phyloP scores from a whole-genome alignment of 1,139 yeast species.

The Geotrichum candidum region DNA sequence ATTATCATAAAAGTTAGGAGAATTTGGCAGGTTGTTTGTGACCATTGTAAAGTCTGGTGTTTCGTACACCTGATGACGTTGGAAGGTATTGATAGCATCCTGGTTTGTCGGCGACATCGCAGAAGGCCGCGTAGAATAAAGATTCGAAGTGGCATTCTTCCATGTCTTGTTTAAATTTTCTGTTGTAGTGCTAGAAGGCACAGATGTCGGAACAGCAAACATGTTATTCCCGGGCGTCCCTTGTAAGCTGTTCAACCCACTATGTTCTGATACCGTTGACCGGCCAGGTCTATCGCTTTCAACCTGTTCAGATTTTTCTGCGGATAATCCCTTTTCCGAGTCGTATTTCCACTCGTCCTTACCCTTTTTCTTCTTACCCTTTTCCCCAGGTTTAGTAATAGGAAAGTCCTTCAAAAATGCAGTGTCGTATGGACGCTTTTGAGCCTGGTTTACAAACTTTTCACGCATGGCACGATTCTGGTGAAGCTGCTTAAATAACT shows the following conservation, averaged over 20 bases:
- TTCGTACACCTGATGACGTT: not conserved
- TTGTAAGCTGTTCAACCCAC: not conserved
- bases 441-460: constrained; percentile 24
- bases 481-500: constrained; percentile 31
- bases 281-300: not conserved
- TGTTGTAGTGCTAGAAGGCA: not conserved
- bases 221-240: not conserved
- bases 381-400: not conserved
- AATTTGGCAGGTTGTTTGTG: constrained; percentile 32
- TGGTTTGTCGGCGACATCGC: not conserved
- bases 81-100: not conserved
- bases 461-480: constrained; percentile 29
- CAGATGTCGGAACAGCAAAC: not conserved
- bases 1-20: constrained; percentile 27
- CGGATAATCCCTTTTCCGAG: not conserved
- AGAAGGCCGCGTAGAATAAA: not conserved
- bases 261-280: not conserved
- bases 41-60: constrained; percentile 33
- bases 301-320: not conserved
- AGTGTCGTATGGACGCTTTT: constrained; percentile 7
- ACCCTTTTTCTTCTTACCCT: not conserved
- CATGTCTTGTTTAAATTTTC: not conserved
- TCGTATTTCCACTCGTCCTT: not conserved
- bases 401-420: constrained; percentile 8
- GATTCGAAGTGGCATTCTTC: not conserved